phyloP scores from a whole-genome alignment of 441 rosid species.

The Theobroma grandiflorum region DNA sequence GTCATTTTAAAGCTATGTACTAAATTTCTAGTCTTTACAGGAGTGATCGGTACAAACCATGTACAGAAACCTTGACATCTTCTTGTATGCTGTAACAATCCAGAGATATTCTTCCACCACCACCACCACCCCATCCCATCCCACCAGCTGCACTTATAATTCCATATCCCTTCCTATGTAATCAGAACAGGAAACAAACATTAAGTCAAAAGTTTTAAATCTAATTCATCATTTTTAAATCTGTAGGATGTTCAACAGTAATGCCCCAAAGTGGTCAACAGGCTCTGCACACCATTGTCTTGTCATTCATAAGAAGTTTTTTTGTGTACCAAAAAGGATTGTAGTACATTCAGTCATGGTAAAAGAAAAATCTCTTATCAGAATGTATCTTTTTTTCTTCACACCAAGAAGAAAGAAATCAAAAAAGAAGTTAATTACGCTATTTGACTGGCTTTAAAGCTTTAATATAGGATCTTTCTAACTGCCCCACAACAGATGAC shows the following conservation, averaged over 20 bases:
- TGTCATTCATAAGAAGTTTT: not conserved
- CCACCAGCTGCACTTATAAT: conserved; percentile 93
- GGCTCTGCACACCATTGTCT: not conserved
- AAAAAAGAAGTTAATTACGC: conserved; percentile 5
- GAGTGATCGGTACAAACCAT: conserved; percentile 69
- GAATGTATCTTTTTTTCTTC: conserved; percentile 1
- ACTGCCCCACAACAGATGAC: not conserved
- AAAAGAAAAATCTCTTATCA: conserved; percentile 1
- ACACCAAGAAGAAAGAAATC: not conserved
- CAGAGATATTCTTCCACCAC: conserved; percentile 97
- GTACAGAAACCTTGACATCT: conserved; percentile 81
- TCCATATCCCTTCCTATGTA: conserved; percentile 91
- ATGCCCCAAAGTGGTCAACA: not conserved
- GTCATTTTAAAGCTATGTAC: conserved; percentile 16
- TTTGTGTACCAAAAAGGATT: not conserved
- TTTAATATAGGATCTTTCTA: not conserved
- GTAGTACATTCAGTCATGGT: not conserved
- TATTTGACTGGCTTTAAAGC: not conserved
- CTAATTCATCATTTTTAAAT: conserved; percentile 17
- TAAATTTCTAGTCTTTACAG: conserved; percentile 22
- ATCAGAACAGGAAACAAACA: conserved; percentile 37
- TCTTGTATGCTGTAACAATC: conserved; percentile 98
- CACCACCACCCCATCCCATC: conserved; percentile 96
- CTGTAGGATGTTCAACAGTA: conserved; percentile 16
- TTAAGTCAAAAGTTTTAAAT: conserved; percentile 23